Percentiles rank a stretch among this genome's conserved stretches.
Evolutionary conservation across 805 yeast species (phyloP).

Genomic region (Cyberlindnera veronae): DNA sequence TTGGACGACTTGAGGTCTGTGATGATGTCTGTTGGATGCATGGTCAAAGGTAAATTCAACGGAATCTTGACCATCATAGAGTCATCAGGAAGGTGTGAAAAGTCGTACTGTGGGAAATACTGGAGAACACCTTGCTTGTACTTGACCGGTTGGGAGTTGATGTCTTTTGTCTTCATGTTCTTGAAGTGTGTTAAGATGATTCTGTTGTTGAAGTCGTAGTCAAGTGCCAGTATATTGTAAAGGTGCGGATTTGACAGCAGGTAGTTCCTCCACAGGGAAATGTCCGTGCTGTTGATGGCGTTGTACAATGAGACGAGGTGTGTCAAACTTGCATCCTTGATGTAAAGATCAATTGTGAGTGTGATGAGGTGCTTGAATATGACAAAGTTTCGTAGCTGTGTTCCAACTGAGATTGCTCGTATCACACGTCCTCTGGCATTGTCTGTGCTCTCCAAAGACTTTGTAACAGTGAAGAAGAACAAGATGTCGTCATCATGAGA

Average conservation of each 20-base stretch:
- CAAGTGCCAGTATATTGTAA: slow-evolving; percentile 17
- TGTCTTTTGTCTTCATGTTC: slow-evolving; percentile 18
- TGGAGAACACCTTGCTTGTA: slow-evolving; percentile 24
- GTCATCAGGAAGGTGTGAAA: slow-evolving; percentile 26
- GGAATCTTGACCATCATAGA: slow-evolving; percentile 34
- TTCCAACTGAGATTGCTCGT: slow-evolving; percentile 55
- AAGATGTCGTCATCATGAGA: slow-evolving; percentile 35
- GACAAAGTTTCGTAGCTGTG: slow-evolving; percentile 49
- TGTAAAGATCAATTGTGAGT: slow-evolving; percentile 41
- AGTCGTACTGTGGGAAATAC: slow-evolving; percentile 30
- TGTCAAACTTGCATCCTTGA: slow-evolving; percentile 20
- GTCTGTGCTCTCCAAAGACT: slow-evolving; percentile 37
- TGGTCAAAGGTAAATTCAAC: slow-evolving; percentile 23
- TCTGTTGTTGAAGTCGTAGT: slow-evolving; percentile 21
- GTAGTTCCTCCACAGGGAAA: slow-evolving; percentile 22
- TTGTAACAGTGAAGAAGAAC: slow-evolving; percentile 56
- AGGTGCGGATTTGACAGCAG: slow-evolving; percentile 13
- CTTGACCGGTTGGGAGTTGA: slow-evolving; percentile 14
- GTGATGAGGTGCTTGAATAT: slow-evolving; percentile 57
- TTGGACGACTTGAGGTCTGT: slow-evolving; percentile 26
- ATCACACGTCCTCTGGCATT: slow-evolving; percentile 56
- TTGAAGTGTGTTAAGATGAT: slow-evolving; percentile 22
- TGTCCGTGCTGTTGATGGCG: slow-evolving; percentile 22
- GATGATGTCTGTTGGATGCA: slow-evolving; percentile 20
- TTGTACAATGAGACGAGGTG: slow-evolving; percentile 23